phyloP scores from a whole-genome alignment of 108 stramenopile genomes.

The Cyclostephanos tholiformis region DNA sequence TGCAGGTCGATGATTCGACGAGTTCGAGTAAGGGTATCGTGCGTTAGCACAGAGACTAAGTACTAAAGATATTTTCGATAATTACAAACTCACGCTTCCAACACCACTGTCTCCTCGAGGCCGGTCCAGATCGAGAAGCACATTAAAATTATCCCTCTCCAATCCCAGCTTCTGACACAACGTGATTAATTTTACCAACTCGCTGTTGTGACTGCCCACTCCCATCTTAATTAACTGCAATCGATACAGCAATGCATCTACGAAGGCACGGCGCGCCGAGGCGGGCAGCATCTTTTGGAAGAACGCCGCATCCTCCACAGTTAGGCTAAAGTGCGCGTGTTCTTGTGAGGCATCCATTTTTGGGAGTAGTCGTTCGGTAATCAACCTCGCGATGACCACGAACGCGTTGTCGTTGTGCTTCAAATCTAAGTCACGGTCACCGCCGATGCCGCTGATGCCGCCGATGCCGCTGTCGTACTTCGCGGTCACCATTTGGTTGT shows the following conservation, averaged over 20 bases:
- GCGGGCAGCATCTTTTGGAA: conserved; percentile 64
- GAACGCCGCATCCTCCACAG: conserved; percentile 51
- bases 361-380: conserved; percentile 60
- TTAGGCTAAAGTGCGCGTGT: conserved; percentile 36
- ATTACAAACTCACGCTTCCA: background rate
- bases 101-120: conserved; percentile 25
- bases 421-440: conserved; percentile 51
- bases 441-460: background rate
- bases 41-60: background rate
- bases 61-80: background rate
- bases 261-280: conserved; percentile 53
- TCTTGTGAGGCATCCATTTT: conserved; percentile 27
- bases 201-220: conserved; percentile 18
- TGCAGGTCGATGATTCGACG: background rate
- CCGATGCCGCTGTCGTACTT: background rate
- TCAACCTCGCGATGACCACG: conserved; percentile 69
- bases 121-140: conserved; percentile 51
- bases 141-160: conserved; percentile 60
- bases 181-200: conserved; percentile 49
- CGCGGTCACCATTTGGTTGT: background rate
- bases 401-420: conserved; percentile 71
- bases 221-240: conserved; percentile 32
- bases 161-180: conserved; percentile 73
- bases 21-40: background rate
- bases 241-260: conserved; percentile 68